phyloP scores from a whole-genome alignment of 164 flowering plant genomes.

The Umbilicus rupestris region DNA sequence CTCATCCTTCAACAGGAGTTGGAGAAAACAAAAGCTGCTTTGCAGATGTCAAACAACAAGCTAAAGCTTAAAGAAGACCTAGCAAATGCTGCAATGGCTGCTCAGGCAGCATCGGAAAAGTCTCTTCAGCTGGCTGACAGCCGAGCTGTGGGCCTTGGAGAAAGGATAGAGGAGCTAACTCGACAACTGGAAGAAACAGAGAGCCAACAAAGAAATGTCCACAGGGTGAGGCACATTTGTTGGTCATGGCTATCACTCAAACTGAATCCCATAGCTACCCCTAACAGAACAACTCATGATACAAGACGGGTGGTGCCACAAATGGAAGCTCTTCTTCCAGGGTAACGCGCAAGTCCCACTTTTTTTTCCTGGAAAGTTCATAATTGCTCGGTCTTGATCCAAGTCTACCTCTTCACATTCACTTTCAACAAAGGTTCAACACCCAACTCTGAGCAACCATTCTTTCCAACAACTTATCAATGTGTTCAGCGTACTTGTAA shows the following conservation, averaged over 20 bases:
- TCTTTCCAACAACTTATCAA: too few relatives aligned
- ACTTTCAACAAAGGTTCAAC: too few relatives aligned
- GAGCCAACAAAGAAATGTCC: conserved; percentile 21
- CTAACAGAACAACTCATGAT: conserved; percentile 15
- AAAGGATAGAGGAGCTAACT: conserved; percentile 53
- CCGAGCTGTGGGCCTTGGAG: conserved; percentile 37
- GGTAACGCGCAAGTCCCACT: neutral
- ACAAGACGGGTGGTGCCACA: conserved; percentile 36
- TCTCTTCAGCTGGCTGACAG: conserved; percentile 65
- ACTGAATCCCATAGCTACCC: conserved; percentile 16
- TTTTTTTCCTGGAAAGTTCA: too few relatives aligned
- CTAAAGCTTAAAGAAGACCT: conserved; percentile 64
- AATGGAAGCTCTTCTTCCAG: conserved; percentile 51
- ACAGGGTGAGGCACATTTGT: conserved; percentile 45
- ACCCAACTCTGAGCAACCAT: too few relatives aligned
- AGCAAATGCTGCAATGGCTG: conserved; percentile 69
- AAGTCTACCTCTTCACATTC: too few relatives aligned
- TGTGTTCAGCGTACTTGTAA: too few relatives aligned
- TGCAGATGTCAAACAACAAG: conserved; percentile 43
- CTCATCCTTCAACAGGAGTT: conserved; percentile 47
- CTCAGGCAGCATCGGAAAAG: conserved; percentile 65
- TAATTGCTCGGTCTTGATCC: too few relatives aligned
- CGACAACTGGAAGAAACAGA: conserved; percentile 64
- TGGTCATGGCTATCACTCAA: conserved; percentile 63
- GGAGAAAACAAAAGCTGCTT: conserved; percentile 43